These are phyloP conservation scores for Aspergillus sp. DNA, from an alignment of 2,329 filamentous ascomycete species.

Conservation along the genomic window DNA sequence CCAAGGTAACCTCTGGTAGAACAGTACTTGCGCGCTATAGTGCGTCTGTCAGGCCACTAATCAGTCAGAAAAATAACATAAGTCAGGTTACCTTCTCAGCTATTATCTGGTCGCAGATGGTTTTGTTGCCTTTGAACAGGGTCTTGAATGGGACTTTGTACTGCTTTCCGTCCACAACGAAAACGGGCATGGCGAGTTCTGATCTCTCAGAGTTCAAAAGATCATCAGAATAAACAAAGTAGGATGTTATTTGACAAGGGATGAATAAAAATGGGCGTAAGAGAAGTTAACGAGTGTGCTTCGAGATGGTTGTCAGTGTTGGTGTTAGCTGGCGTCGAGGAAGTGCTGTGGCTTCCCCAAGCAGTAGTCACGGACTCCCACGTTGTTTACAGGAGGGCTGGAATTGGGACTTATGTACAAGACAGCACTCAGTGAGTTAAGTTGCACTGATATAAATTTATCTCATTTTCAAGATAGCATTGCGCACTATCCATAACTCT, in stretches of 20 bases:
- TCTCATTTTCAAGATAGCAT: too few species aligned
- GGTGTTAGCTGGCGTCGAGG: background rate
- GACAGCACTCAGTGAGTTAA: too few species aligned
- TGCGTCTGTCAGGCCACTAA: background rate
- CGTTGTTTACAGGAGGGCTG: too few species aligned
- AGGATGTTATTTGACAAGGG: background rate
- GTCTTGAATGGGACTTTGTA: constrained; percentile 7
- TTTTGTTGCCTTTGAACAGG: constrained; percentile 2
- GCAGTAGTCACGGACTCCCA: too few species aligned
- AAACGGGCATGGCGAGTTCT: constrained; percentile 8
- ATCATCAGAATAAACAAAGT: background rate
- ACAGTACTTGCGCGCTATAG: background rate
- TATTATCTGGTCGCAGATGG: constrained; percentile 1
- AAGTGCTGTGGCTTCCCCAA: background rate
- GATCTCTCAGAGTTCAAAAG: background rate
- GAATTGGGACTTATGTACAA: too few species aligned
- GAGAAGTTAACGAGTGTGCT: background rate
- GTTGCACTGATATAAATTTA: too few species aligned
- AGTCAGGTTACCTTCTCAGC: background rate
- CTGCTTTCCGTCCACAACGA: constrained; percentile 8
- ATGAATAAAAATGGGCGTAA: background rate
- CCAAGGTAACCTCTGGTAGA: background rate
- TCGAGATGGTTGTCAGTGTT: background rate
- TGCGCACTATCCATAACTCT: too few species aligned
- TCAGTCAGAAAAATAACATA: background rate